Percentiles rank a stretch among this genome's conserved stretches.
phyloP scores from a whole-genome alignment of 176 grass and related monocot genomes.

The Eleusine coracana region DNA sequence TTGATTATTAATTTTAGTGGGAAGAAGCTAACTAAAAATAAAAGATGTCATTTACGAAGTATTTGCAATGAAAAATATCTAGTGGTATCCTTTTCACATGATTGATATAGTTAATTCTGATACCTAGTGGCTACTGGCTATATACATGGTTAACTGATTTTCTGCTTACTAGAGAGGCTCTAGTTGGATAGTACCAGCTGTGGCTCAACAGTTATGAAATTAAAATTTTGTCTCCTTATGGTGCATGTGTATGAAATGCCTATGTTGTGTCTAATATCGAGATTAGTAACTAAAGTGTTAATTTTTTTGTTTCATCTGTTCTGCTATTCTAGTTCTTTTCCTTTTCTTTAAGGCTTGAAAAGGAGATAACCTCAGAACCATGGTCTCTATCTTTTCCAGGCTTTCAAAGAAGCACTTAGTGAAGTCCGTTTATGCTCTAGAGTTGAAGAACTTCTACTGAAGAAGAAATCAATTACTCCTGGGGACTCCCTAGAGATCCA shows the following conservation, averaged over 20 bases:
- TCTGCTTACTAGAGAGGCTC: neutral
- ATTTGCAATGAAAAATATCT: neutral
- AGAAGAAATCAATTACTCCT: slow-evolving; percentile 78
- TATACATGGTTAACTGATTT: neutral
- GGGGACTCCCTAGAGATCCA: slow-evolving; percentile 79
- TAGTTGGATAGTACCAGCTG: neutral
- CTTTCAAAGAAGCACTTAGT: slow-evolving; percentile 76
- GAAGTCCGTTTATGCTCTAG: slow-evolving; percentile 83
- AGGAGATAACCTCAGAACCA: slow-evolving; percentile 7
- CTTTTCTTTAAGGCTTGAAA: slow-evolving; percentile 18
- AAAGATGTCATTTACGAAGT: slow-evolving; percentile 23
- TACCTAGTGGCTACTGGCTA: neutral
- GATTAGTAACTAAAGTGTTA: neutral
- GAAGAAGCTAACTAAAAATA: slow-evolving; percentile 1
- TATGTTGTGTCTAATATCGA: slow-evolving; percentile 13
- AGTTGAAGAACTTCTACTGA: slow-evolving; percentile 83
- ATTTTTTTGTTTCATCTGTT: slow-evolving; percentile 16
- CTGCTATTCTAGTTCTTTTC: slow-evolving; percentile 25
- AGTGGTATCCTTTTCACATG: neutral
- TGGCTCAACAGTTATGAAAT: neutral
- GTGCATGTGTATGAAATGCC: slow-evolving; percentile 7
- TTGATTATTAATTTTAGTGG: neutral
- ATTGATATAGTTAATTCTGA: neutral
- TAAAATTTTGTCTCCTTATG: neutral
- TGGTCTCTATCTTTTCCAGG: slow-evolving; percentile 46